phyloP scores from a whole-genome alignment of 352 stramenopile species.

The Phytophthora syringae region DNA sequence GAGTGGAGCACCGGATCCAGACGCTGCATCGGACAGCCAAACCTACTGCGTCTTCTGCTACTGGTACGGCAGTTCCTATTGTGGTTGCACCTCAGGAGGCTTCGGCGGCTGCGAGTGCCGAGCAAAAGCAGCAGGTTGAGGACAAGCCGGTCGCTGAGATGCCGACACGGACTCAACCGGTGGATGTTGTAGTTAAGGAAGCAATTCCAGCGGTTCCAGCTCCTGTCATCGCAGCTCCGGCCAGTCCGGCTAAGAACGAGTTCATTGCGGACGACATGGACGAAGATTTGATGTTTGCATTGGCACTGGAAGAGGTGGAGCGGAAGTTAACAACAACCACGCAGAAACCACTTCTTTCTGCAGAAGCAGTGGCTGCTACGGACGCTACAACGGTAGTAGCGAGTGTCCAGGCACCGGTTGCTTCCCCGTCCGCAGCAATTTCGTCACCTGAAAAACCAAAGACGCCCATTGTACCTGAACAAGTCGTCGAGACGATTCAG shows the following conservation, averaged over 20 bases:
- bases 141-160: neutral
- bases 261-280: slow-evolving; percentile 72
- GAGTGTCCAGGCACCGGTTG: slow-evolving; percentile 1
- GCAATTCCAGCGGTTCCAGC: neutral
- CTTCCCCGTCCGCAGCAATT: slow-evolving; percentile 6
- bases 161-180: too few species aligned
- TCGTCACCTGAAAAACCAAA: neutral
- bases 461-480: neutral
- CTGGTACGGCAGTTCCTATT: neutral
- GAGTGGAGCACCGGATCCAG: slow-evolving; percentile 58
- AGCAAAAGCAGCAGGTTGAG: neutral
- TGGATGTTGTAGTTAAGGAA: too few species aligned
- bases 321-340: slow-evolving; percentile 44
- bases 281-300: slow-evolving; percentile 70
- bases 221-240: neutral
- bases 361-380: neutral
- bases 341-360: slow-evolving; percentile 21
- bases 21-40: slow-evolving; percentile 33
- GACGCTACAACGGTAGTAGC: neutral
- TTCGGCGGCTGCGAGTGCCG: neutral
- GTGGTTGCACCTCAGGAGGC: too few species aligned
- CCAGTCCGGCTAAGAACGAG: slow-evolving; percentile 34
- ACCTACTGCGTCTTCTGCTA: slow-evolving; percentile 1
- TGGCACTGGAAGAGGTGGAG: slow-evolving; percentile 74
- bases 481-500: slow-evolving; percentile 3